Base-by-base conservation (phyloP, 139 green algal species). In the Edaphochlamys debaryana region DNA sequence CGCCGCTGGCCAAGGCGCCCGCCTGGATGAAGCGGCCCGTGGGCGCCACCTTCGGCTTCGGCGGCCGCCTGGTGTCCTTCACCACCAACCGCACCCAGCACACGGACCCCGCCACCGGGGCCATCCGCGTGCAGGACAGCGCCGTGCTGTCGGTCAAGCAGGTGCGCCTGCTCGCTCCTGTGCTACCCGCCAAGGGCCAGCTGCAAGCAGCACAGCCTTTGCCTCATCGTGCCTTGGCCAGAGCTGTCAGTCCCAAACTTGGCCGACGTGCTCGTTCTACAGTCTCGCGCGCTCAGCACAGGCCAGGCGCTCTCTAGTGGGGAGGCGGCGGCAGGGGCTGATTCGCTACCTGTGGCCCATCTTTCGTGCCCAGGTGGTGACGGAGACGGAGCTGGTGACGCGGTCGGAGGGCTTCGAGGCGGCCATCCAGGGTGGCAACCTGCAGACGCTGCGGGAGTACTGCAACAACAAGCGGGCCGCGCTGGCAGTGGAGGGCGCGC, bases 31-130 rank as follows among this genome's bases (percentile, higher is more conserved):
- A 85, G 69, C 91, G 95, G 1, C 96, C 97, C 1, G 85, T 42
- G 23, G 91, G 91, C 29, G 96, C 90, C 0, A 89, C 88, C 27
- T 98, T 99, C 88, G 98, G 93, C 78, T 99, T 98, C 91, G 95
- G 95, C 62, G 95, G 95, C 64, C 92, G 88, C 30, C 85, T 98
- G 23, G 92, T 93, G 30, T 88, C 86, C 41, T 87, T 98, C 62
- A 79, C 36, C 40, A 94, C 96, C 79, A 77, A 88, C 32, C 84
- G 86, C 50, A 75, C 84, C 66, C 76, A 93, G 80, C 69, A 82
- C 42, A 79, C 87, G 19, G 91, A 95, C 62, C 79, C 74, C 50
- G 87, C 82, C 5, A 74, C 76, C 1, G 78, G 66, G 13, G 66
- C 78, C 15, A 72, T 45, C 11, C 56, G 70, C 17, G 56, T 66